Evolutionary conservation across 1,284 basidiomycete species (phyloP).

Genomic region (Sanghuangporus sanghuang): DNA sequence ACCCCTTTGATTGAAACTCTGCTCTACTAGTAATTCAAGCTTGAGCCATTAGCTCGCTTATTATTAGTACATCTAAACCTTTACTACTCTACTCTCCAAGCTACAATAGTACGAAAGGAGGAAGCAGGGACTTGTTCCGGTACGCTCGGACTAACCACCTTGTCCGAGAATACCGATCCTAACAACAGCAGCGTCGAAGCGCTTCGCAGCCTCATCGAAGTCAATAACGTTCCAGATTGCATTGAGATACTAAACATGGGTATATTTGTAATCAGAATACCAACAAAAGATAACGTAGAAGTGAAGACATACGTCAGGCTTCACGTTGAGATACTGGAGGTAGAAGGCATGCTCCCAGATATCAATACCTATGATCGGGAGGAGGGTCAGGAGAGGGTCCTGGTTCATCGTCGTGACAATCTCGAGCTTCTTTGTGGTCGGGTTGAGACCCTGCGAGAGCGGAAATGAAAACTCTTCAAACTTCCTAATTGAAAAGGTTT

Average conservation of each 20-base stretch:
- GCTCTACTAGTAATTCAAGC: too few relatives aligned
- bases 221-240: conserved; percentile 84
- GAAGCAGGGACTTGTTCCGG: too few relatives aligned
- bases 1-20: too few relatives aligned
- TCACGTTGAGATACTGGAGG: conserved; percentile 75
- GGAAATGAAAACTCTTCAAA: background rate
- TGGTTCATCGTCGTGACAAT: conserved; percentile 83
- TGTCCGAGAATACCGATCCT: too few relatives aligned
- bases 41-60: too few relatives aligned
- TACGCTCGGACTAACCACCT: too few relatives aligned
- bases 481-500: background rate
- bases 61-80: too few relatives aligned
- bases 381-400: conserved; percentile 75
- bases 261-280: background rate
- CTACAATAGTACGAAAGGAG: too few relatives aligned
- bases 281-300: background rate
- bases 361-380: conserved; percentile 85
- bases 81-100: too few relatives aligned
- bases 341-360: conserved; percentile 84
- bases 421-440: conserved; percentile 60
- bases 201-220: conserved; percentile 76
- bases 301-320: conserved; percentile 48
- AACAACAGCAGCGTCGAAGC: conserved; percentile 51
- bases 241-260: conserved; percentile 51
- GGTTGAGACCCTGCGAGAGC: conserved; percentile 55